Evolutionary conservation across 257 asterid genomes (phyloP), one percentile per base, ranked within the genome.

Genomic region (Petunia secreta): DNA sequence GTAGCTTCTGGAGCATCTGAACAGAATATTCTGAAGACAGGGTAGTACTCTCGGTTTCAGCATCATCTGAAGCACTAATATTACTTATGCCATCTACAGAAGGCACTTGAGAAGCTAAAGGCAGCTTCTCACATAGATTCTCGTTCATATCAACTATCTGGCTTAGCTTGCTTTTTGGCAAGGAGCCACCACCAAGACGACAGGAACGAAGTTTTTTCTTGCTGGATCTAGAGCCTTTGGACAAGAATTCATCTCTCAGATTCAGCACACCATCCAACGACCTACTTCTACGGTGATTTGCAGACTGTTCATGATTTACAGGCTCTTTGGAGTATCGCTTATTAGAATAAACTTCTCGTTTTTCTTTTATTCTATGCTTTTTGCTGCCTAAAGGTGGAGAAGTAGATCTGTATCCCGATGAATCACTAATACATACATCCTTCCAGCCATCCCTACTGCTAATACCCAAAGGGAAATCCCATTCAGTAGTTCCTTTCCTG

Each of bases 401-500:
- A 84, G 87, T 87, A 44, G 98, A 92, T 78, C 87, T 87, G 15
- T 92, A 87, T 75, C 90, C 83, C 58, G 89, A 87, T 14, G 93
- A 88, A 80, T 68, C 83, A 82, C 87, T 88, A 71, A 64, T 65
- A 62, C 80, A 78, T 76, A 84, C 90, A 84, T 89, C 93, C 80
- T 86, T 90, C 97, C 97, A 88, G 59, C 97, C 97, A 87, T 95
- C 97, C 68, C 91, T 90, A 78, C 93, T 90, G 83, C 98, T 93
- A 76, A 93, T 90, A 68, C 98, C 94, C 65, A 69, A 67, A 80
- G 93, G 91, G 55, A 76, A 81, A 78, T 87, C 87, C 85, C 67
- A 40, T 64, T 50, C 59, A 55, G 81, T 84, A 71, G 83, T 77
- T 65, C 84, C 85, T 84, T 78, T 82, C 80, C 68, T 80, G 80